Evolutionary conservation across 306 rosid species (phyloP).

Genomic region (Prinsepia uniflora): DNA sequence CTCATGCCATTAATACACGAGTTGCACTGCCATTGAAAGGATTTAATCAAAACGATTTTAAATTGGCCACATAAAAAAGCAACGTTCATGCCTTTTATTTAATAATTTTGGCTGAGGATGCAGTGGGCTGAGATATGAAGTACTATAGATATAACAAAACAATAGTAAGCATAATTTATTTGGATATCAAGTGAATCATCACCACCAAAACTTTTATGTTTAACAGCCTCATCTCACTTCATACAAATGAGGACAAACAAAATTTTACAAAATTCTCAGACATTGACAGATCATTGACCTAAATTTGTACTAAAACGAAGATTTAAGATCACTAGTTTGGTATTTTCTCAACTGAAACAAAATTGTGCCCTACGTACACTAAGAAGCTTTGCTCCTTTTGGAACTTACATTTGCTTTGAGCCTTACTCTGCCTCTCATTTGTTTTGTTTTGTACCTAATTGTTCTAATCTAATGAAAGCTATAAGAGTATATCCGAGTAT

Average conservation of each 20-base stretch:
- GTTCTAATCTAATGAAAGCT: no score
- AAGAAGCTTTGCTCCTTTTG: conserved; percentile 7
- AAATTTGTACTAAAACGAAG: background rate
- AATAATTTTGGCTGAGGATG: background rate
- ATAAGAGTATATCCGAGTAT: background rate
- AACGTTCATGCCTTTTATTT: conserved; percentile 13
- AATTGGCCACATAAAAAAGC: background rate
- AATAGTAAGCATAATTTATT: background rate
- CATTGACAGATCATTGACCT: conserved; percentile 19
- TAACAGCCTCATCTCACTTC: conserved; percentile 15
- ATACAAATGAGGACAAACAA: conserved; percentile 12
- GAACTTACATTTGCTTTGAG: conserved; percentile 7
- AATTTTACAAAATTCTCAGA: conserved; percentile 14
- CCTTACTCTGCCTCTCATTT: conserved; percentile 25
- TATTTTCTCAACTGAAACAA: conserved; percentile 10
- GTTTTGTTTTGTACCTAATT: no score
- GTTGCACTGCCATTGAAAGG: background rate
- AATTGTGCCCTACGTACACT: conserved; percentile 11
- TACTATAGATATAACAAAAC: background rate
- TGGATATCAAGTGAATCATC: conserved; percentile 9
- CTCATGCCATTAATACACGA: background rate
- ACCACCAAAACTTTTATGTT: conserved; percentile 16
- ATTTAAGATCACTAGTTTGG: background rate
- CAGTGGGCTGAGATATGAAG: background rate
- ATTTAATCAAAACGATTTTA: background rate